phyloP scores from a whole-genome alignment of 164 flowering plant species.

The Chimonanthus salicifolius region DNA sequence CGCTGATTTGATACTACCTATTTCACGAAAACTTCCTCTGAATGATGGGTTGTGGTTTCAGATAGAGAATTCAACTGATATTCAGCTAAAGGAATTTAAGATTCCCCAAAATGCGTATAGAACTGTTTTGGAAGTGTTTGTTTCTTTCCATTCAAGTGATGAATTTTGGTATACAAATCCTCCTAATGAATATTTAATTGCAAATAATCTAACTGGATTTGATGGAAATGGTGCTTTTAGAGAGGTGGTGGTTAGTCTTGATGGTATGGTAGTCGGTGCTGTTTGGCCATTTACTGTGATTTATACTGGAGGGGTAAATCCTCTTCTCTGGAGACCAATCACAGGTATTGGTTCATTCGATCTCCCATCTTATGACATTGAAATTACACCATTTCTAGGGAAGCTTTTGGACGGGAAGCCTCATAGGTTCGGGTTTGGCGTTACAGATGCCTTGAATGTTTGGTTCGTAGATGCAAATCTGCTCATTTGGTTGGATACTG shows the following conservation, averaged over 20 bases:
- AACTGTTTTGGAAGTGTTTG: slow-evolving; percentile 85
- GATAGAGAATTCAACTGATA: slow-evolving; percentile 46
- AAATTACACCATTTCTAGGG: slow-evolving; percentile 61
- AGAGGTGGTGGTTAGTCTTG: slow-evolving; percentile 69
- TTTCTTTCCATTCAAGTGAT: slow-evolving; percentile 79
- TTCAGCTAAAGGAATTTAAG: slow-evolving; percentile 33
- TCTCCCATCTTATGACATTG: slow-evolving; percentile 83
- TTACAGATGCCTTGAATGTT: slow-evolving; percentile 73
- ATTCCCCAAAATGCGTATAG: slow-evolving; percentile 66
- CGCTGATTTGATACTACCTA: slow-evolving; percentile 78
- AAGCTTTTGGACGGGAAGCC: slow-evolving; percentile 54
- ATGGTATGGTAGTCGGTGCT: slow-evolving; percentile 58
- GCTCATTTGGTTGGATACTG: slow-evolving; percentile 79
- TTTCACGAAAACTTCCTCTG: slow-evolving; percentile 63
- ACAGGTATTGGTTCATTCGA: slow-evolving; percentile 79
- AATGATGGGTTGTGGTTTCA: slow-evolving; percentile 87
- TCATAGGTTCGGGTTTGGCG: slow-evolving; percentile 58
- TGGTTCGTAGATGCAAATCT: slow-evolving; percentile 87
- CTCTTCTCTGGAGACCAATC: slow-evolving; percentile 82
- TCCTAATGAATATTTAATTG: slow-evolving; percentile 55
- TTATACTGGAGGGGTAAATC: slow-evolving; percentile 80
- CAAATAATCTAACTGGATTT: slow-evolving; percentile 42
- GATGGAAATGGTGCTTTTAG: slow-evolving; percentile 87
- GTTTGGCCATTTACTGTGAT: slow-evolving; percentile 90
- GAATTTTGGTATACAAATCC: slow-evolving; percentile 77